Conservation (phyloP, 139 green algal genomes). For the Choricystis sp. region DNA sequence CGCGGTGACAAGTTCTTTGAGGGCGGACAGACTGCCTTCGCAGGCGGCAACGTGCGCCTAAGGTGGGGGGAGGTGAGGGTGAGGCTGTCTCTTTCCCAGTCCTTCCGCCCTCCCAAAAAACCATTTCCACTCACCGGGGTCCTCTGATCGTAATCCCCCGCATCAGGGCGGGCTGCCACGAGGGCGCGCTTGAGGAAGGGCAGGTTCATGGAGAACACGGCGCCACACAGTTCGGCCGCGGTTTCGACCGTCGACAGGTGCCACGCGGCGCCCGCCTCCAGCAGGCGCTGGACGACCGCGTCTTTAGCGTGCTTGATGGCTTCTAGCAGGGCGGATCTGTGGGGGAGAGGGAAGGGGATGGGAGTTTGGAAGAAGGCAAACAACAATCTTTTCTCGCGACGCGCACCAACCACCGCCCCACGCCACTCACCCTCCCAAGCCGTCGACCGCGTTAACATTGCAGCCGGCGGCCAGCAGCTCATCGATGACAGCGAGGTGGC, state of each 20-base stretch:
- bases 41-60: too few relatives aligned
- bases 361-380: too few relatives aligned
- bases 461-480: slow-evolving; percentile 21
- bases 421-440: too few relatives aligned
- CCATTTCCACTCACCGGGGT: too few relatives aligned
- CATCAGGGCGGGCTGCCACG: slow-evolving; percentile 21
- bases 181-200: slow-evolving; percentile 27
- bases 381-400: too few relatives aligned
- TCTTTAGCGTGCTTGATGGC: slow-evolving; percentile 26
- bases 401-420: too few relatives aligned
- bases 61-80: too few relatives aligned
- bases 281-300: slow-evolving; percentile 8
- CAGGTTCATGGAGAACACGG: slow-evolving; percentile 18
- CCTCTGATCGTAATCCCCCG: slow-evolving; percentile 39
- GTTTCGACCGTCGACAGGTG: slow-evolving; percentile 2
- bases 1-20: too few relatives aligned
- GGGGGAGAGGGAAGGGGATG: too few relatives aligned
- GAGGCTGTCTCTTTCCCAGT: too few relatives aligned
- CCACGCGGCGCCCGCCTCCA: neutral
- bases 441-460: slow-evolving; percentile 14
- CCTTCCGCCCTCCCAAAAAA: too few relatives aligned
- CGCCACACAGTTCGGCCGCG: slow-evolving; percentile 15
- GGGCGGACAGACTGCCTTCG: too few relatives aligned
- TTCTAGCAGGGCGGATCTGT: slow-evolving; percentile 22
- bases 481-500: neutral